phyloP scores from a whole-genome alignment of 306 rosid genomes.

The Pyrus betulifolia region DNA sequence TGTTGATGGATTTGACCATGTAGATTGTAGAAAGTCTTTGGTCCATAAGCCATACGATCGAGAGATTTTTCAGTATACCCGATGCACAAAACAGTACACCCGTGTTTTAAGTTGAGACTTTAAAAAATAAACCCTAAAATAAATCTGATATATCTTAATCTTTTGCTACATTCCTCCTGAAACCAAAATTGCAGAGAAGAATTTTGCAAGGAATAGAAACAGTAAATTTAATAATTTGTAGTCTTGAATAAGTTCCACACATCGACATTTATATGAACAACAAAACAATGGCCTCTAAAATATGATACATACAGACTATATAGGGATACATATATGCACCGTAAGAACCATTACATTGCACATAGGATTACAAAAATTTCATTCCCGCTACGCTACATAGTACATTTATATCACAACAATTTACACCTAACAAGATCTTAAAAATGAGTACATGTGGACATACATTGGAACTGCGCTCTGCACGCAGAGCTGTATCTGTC shows the following conservation, averaged over 20 bases:
- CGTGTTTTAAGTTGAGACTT: too few relatives aligned
- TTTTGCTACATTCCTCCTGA: not conserved
- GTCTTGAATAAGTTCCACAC: not conserved
- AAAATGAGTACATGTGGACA: slow-evolving; percentile 8
- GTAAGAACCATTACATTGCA: slow-evolving; percentile 18
- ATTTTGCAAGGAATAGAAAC: not conserved
- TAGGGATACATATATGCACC: slow-evolving; percentile 11
- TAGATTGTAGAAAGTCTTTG: too few relatives aligned
- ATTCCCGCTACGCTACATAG: slow-evolving; percentile 15
- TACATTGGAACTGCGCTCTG: slow-evolving; percentile 30
- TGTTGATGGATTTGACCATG: too few relatives aligned
- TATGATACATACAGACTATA: not conserved
- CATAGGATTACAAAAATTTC: slow-evolving; percentile 56
- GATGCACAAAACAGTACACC: too few relatives aligned
- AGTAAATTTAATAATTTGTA: not conserved
- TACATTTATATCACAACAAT: slow-evolving; percentile 39
- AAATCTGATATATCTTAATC: not conserved
- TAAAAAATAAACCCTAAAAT: not conserved
- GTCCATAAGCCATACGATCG: too few relatives aligned
- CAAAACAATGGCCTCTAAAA: not conserved
- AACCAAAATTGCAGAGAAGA: not conserved
- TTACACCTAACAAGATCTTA: slow-evolving; percentile 41
- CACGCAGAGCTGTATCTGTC: slow-evolving; percentile 27
- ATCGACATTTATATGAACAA: not conserved
- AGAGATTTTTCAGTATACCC: too few relatives aligned